Percentiles rank a stretch among this genome's conserved stretches.
Conservation (phyloP, 352 stramenopile species). For the Phytophthora niederhauseri region DNA sequence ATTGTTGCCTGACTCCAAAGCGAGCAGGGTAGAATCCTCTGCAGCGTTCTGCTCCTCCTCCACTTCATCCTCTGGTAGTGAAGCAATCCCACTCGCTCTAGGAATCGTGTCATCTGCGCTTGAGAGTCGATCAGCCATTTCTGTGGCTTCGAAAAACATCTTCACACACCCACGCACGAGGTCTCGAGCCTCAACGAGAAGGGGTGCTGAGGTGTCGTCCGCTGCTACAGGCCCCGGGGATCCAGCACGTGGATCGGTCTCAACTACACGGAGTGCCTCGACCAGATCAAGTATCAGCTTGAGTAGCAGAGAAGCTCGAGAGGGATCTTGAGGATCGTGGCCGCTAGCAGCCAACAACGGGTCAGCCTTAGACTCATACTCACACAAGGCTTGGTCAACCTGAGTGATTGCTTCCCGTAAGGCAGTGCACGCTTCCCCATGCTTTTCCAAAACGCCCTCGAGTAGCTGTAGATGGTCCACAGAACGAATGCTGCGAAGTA, state of each 20-base stretch:
- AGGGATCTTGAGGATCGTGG: slow-evolving; percentile 3
- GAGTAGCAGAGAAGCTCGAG: slow-evolving; percentile 20
- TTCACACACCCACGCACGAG: slow-evolving; percentile 56
- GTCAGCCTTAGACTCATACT: slow-evolving; percentile 30
- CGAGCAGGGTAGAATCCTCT: slow-evolving; percentile 12
- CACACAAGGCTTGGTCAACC: slow-evolving; percentile 43
- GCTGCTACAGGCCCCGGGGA: not conserved
- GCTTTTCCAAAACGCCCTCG: slow-evolving; percentile 50
- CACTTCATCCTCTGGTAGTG: slow-evolving; percentile 13
- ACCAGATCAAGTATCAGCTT: slow-evolving; percentile 39
- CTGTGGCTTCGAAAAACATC: slow-evolving; percentile 71
- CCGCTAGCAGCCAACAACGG: slow-evolving; percentile 13
- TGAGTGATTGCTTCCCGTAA: slow-evolving; percentile 39
- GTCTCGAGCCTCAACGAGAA: slow-evolving; percentile 39
- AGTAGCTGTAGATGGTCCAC: slow-evolving; percentile 58
- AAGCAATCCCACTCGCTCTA: slow-evolving; percentile 1
- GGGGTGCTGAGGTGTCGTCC: slow-evolving; percentile 7
- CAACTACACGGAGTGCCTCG: slow-evolving; percentile 19
- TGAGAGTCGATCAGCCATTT: slow-evolving; percentile 66
- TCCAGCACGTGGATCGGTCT: not conserved
- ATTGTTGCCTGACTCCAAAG: slow-evolving; percentile 19
- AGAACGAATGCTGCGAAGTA: slow-evolving; percentile 71
- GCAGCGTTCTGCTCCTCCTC: slow-evolving; percentile 19
- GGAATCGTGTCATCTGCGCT: slow-evolving; percentile 24
- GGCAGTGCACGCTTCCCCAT: slow-evolving; percentile 44